A percentile compares a stretch with the other conserved stretches of the same genome.
These are phyloP conservation scores for Madurella fahalii DNA, from an alignment of 2,329 filamentous ascomycete species.

Conservation along the genomic window DNA sequence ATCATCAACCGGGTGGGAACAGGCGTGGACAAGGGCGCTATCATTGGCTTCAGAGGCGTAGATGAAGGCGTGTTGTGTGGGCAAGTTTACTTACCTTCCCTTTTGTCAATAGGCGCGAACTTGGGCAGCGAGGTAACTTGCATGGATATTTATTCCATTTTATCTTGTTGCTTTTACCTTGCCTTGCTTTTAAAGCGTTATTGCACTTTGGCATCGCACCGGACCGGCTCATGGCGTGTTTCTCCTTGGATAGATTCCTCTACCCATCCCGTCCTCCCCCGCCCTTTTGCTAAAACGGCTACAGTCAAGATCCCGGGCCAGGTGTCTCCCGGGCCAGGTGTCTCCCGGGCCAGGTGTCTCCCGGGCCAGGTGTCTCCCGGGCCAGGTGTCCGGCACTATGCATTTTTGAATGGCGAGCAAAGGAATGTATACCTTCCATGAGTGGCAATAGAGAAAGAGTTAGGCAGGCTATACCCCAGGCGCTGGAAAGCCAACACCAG, in stretches of 20 bases:
- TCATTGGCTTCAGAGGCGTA: constrained; percentile 4
- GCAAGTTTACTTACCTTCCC: background rate
- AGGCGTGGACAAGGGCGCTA: background rate
- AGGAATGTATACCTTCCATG: no score
- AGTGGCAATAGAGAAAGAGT: no score
- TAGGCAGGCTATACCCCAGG: no score
- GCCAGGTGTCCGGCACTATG: no score
- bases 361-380: no score
- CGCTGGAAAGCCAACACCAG: no score
- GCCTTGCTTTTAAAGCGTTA: background rate
- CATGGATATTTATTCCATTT: background rate
- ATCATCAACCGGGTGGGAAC: background rate
- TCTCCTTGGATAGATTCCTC: background rate
- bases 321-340: no score
- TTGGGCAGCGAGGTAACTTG: constrained; percentile 9
- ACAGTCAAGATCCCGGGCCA: background rate
- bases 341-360: no score
- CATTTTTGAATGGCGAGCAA: no score
- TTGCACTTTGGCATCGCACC: background rate
- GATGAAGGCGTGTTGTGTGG: background rate
- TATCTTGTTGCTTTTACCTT: background rate
- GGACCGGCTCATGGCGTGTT: no score
- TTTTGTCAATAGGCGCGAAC: constrained; percentile 5
- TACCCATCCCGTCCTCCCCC: background rate
- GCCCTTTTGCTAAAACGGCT: background rate